Evolutionary conservation across 1,284 basidiomycete species (phyloP).

Genomic region (Volvariella surrecta): DNA sequence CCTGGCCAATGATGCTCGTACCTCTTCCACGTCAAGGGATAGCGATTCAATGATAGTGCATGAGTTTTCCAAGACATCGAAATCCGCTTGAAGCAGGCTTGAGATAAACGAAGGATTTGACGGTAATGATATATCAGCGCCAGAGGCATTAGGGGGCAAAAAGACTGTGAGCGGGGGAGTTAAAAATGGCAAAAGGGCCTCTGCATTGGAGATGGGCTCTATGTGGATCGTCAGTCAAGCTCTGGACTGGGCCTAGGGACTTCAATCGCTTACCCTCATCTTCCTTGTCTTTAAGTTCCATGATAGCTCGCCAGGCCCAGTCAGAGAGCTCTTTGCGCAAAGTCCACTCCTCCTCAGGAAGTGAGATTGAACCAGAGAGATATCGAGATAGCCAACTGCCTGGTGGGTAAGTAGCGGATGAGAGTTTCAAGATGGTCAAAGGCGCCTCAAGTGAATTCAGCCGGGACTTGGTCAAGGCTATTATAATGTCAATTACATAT

Average conservation of each 20-base stretch:
- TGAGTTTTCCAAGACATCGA: constrained; percentile 63
- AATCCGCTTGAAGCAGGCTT: constrained; percentile 55
- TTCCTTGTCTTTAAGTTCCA: constrained; percentile 54
- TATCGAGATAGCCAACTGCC: constrained; percentile 42
- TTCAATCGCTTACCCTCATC: constrained; percentile 39
- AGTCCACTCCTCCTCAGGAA: constrained; percentile 50
- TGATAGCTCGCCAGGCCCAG: constrained; percentile 72
- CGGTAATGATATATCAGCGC: constrained; percentile 30
- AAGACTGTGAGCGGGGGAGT: constrained; percentile 49
- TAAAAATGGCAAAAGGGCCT: constrained; percentile 50
- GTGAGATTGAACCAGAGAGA: constrained; percentile 14
- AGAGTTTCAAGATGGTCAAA: constrained; percentile 57
- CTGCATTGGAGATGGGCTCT: constrained; percentile 44
- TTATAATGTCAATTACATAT: constrained; percentile 4
- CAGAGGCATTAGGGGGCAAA: constrained; percentile 39
- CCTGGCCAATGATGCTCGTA: constrained; percentile 63
- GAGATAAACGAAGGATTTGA: constrained; percentile 35
- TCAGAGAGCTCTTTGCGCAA: constrained; percentile 55
- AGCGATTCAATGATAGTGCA: constrained; percentile 71
- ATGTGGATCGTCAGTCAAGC: not conserved
- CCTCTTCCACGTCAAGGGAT: constrained; percentile 65
- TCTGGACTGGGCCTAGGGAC: constrained; percentile 3
- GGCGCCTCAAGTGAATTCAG: constrained; percentile 61
- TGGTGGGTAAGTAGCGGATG: constrained; percentile 61
- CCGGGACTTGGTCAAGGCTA: constrained; percentile 64